These are phyloP conservation scores for Colletotrichum paranaense DNA, from an alignment of 2,329 filamentous ascomycete species.

Conservation along the genomic window DNA sequence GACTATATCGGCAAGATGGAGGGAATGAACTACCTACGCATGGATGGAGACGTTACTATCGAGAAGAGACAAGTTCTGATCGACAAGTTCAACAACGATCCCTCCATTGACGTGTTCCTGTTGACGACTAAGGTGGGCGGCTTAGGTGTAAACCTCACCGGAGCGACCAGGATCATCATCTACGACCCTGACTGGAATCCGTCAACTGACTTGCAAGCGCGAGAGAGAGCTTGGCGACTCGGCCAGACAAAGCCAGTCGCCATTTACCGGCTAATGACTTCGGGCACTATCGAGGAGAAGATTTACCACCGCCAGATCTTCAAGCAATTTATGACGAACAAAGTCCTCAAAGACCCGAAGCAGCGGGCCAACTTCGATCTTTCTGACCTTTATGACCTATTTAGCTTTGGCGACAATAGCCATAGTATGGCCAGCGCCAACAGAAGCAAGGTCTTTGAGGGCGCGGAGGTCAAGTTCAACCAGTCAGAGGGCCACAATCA, in stretches of 20 bases:
- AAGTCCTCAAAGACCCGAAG: conserved; percentile 93
- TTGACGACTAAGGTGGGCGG: conserved; percentile 96
- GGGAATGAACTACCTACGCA: conserved; percentile 81
- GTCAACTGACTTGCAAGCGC: conserved; percentile 93
- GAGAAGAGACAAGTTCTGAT: conserved; percentile 90
- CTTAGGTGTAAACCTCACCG: conserved; percentile 92
- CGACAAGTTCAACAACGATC: conserved; percentile 89
- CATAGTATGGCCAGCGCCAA: conserved; percentile 76
- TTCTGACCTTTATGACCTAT: conserved; percentile 91
- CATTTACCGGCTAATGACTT: conserved; percentile 97
- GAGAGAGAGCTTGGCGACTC: conserved; percentile 94
- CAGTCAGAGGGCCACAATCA: conserved; percentile 37
- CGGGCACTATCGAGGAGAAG: conserved; percentile 98
- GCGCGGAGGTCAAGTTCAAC: conserved; percentile 74
- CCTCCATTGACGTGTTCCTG: conserved; percentile 85
- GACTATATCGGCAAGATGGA: conserved; percentile 77
- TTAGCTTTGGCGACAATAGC: conserved; percentile 77
- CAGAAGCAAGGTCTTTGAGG: conserved; percentile 87
- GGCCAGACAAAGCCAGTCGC: conserved; percentile 96
- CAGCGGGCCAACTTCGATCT: conserved; percentile 92
- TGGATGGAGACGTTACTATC: conserved; percentile 94
- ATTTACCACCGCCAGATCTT: conserved; percentile 99
- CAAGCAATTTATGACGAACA: conserved; percentile 97
- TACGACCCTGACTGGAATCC: conserved; percentile 99
- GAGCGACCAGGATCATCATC: conserved; percentile 95